Evolutionary conservation across 176 grass and related monocot genomes (phyloP).

Genomic region (Chloris gayana): DNA sequence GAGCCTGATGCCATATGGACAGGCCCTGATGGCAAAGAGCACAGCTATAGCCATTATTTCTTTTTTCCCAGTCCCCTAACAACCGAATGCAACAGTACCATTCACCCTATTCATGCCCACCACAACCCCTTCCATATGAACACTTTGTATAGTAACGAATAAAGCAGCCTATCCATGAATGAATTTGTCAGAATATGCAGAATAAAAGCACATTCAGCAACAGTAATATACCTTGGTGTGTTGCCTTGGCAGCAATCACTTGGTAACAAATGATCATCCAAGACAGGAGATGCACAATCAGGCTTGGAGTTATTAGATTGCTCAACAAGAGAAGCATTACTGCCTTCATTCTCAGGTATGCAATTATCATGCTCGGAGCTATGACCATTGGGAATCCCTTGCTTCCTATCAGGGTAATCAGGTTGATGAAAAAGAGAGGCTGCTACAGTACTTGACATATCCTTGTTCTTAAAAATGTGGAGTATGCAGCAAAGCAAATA

Average conservation of each 20-base stretch:
- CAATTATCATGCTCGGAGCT: conserved; percentile 42
- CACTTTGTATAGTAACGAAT: background rate
- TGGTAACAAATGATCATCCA: conserved; percentile 34
- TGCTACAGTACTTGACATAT: conserved; percentile 81
- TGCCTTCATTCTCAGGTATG: conserved; percentile 38
- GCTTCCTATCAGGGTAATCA: conserved; percentile 51
- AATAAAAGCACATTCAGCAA: conserved; percentile 27
- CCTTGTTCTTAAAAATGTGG: conserved; percentile 97
- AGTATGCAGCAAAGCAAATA: conserved; percentile 95
- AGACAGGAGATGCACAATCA: conserved; percentile 36
- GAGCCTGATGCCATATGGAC: background rate
- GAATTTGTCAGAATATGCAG: conserved; percentile 3
- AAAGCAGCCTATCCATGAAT: background rate
- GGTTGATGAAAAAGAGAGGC: conserved; percentile 83
- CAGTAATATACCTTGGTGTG: conserved; percentile 71
- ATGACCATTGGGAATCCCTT: conserved; percentile 54
- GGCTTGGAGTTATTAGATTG: conserved; percentile 42
- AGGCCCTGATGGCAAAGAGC: background rate
- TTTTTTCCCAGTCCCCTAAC: background rate
- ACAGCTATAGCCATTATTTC: background rate
- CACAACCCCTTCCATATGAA: background rate
- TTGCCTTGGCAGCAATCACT: conserved; percentile 58
- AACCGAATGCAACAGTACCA: background rate
- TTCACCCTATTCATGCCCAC: background rate
- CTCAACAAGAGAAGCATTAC: conserved; percentile 14